phyloP scores from a whole-genome alignment of 306 rosid species.

The Senna tora region DNA sequence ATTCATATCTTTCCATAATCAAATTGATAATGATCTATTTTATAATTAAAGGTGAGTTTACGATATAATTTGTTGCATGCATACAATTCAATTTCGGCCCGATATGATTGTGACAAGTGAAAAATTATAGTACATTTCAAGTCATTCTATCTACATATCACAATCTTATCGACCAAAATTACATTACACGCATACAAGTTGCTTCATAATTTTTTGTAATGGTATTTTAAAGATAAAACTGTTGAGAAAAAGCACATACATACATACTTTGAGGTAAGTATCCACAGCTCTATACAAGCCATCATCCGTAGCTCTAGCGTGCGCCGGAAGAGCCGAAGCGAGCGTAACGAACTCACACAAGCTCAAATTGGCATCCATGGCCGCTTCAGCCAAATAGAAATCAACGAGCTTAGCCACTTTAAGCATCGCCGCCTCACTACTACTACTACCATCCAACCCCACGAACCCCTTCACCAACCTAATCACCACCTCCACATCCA shows the following conservation, averaged over 20 bases:
- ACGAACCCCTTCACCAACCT: conserved; percentile 73
- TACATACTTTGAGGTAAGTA: conserved; percentile 79
- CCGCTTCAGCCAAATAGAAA: conserved; percentile 79
- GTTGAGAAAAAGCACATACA: background rate
- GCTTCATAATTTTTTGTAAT: too few relatives aligned
- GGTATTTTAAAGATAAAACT: too few relatives aligned
- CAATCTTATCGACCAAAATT: too few relatives aligned
- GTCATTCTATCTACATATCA: too few relatives aligned
- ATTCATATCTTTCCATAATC: too few relatives aligned
- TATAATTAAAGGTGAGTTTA: too few relatives aligned
- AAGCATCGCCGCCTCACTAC: conserved; percentile 62
- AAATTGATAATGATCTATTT: too few relatives aligned
- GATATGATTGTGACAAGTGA: too few relatives aligned
- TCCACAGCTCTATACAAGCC: conserved; percentile 91
- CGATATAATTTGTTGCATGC: too few relatives aligned
- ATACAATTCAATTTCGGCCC: too few relatives aligned
- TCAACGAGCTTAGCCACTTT: conserved; percentile 87
- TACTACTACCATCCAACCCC: conserved; percentile 57
- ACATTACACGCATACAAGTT: too few relatives aligned
- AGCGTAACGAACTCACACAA: conserved; percentile 65
- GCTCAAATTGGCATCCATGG: conserved; percentile 64
- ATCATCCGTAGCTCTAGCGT: conserved; percentile 79
- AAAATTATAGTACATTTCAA: too few relatives aligned
- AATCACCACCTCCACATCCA: conserved; percentile 72
- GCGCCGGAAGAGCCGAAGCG: conserved; percentile 72